A percentile compares a stretch with the other conserved stretches of the same genome.
These are phyloP conservation scores for Trypanosoma rangeli DNA, from an alignment of 208 protist species.

Conservation along the genomic window DNA sequence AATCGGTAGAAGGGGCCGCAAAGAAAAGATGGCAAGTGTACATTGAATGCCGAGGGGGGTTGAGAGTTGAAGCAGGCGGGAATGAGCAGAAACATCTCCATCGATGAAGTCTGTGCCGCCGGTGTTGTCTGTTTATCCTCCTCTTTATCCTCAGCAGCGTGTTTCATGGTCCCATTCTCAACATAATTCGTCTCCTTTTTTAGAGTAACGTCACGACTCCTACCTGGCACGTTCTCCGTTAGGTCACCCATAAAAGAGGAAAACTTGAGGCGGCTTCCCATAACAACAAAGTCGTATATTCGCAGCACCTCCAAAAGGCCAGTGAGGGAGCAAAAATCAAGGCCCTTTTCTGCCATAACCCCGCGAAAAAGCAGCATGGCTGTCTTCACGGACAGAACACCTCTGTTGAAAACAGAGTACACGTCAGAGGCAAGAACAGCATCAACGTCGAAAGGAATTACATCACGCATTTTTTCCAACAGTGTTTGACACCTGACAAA, in stretches of 20 bases:
- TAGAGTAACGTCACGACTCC: not conserved
- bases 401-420: slow-evolving; percentile 14
- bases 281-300: slow-evolving; percentile 40
- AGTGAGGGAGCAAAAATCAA: slow-evolving; percentile 14
- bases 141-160: not conserved
- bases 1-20: slow-evolving; percentile 84
- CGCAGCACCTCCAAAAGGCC: slow-evolving; percentile 41
- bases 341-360: slow-evolving; percentile 31
- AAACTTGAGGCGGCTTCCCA: slow-evolving; percentile 40
- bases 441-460: slow-evolving; percentile 29
- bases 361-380: slow-evolving; percentile 17
- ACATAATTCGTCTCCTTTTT: not conserved
- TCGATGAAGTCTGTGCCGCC: not conserved
- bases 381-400: slow-evolving; percentile 28
- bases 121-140: not conserved
- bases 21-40: slow-evolving; percentile 58
- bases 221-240: not conserved
- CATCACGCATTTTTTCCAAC: slow-evolving; percentile 12
- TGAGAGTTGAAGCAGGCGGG: slow-evolving; percentile 49
- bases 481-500: slow-evolving; percentile 2
- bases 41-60: slow-evolving; percentile 52
- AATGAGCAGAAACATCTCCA: slow-evolving; percentile 64
- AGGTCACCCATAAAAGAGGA: slow-evolving; percentile 23
- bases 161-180: not conserved
- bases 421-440: slow-evolving; percentile 26